Percentiles rank a stretch among this genome's conserved stretches.
phyloP scores from a whole-genome alignment of 148 eudicot species.

The Fagopyrum tataricum region DNA sequence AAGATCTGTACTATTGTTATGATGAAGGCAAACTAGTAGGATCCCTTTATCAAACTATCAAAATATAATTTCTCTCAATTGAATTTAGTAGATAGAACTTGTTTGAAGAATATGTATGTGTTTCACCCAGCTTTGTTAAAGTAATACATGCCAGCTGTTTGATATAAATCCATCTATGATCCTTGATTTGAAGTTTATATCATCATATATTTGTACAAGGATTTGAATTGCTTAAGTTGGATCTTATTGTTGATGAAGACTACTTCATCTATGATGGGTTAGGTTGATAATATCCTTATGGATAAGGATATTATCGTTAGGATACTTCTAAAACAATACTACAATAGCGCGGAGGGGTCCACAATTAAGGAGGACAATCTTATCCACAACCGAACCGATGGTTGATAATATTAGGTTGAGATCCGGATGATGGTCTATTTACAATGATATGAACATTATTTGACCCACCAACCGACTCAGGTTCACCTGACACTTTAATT shows the following conservation, averaged over 20 bases:
- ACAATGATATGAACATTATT: too few species aligned
- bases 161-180: conserved; percentile 1
- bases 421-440: too few species aligned
- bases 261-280: neutral
- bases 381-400: too few species aligned
- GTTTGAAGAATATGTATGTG: neutral
- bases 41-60: neutral
- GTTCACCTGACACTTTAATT: too few species aligned
- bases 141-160: neutral
- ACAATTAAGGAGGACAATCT: too few species aligned
- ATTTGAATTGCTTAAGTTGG: neutral
- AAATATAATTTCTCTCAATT: neutral
- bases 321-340: too few species aligned
- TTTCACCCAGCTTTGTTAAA: neutral
- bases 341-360: too few species aligned
- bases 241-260: neutral
- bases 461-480: too few species aligned
- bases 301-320: too few species aligned
- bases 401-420: too few species aligned
- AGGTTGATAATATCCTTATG: too few species aligned
- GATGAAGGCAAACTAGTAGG: neutral
- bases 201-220: neutral
- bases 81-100: neutral
- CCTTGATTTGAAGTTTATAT: too few species aligned
- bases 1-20: neutral